These are phyloP conservation scores for Pichia californica DNA, from an alignment of 805 yeast species.

Conservation along the genomic window DNA sequence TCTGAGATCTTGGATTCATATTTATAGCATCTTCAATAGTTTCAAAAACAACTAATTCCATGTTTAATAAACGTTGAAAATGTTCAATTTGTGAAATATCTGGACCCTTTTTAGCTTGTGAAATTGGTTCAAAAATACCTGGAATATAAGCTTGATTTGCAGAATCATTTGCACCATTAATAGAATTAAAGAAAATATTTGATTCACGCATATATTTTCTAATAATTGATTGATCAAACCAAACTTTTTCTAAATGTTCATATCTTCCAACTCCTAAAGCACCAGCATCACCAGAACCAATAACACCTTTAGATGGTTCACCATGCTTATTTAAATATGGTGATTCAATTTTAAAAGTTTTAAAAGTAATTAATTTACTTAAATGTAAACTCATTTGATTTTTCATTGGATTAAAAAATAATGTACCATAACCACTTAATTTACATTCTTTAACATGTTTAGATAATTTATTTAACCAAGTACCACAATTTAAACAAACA, in stretches of 20 bases:
- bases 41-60: conserved; percentile 19
- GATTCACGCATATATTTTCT: conserved; percentile 13
- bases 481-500: conserved; percentile 25
- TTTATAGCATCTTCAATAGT: conserved; percentile 1
- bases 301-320: conserved; percentile 54
- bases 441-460: conserved; percentile 18
- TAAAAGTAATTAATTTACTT: conserved; percentile 3
- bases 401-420: conserved; percentile 25
- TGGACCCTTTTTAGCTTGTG: background rate
- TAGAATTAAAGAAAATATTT: conserved; percentile 1
- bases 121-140: conserved; percentile 7
- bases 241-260: conserved; percentile 47
- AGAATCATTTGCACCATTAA: conserved; percentile 7
- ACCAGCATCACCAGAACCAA: conserved; percentile 51
- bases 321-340: conserved; percentile 76
- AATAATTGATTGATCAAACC: conserved; percentile 44
- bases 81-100: conserved; percentile 14
- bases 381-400: conserved; percentile 16
- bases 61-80: background rate
- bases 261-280: conserved; percentile 47
- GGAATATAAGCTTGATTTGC: conserved; percentile 8
- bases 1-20: too few species aligned
- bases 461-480: conserved; percentile 10
- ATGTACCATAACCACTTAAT: conserved; percentile 17
- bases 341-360: conserved; percentile 36